These are phyloP conservation scores for Rhytidhysteron rufulum DNA, from an alignment of 2,329 filamentous ascomycete species.

Conservation along the genomic window DNA sequence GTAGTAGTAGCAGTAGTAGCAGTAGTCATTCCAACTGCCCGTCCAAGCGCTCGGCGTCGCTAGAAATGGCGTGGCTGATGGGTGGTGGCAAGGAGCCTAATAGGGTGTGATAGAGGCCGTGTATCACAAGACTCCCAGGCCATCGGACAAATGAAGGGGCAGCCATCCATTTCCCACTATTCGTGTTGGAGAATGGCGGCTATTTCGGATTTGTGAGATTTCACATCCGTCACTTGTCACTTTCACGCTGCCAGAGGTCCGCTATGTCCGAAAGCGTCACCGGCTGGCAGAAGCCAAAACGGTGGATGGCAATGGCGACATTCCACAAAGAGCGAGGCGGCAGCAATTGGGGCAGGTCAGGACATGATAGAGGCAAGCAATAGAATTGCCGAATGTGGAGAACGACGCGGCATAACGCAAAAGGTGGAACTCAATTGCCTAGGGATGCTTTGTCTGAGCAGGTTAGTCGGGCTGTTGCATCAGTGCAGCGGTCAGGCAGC, in stretches of 20 bases:
- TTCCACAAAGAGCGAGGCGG: background rate
- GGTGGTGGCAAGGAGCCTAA: slow-evolving; percentile 13
- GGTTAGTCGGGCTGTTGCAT: background rate
- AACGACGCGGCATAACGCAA: slow-evolving; percentile 6
- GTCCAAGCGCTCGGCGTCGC: slow-evolving; percentile 17
- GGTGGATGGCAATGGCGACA: background rate
- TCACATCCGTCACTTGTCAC: too few species aligned
- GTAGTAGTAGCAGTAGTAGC: too few species aligned
- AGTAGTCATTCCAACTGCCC: too few species aligned
- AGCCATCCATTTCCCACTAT: too few species aligned
- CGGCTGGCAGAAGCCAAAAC: background rate
- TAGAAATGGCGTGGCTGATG: slow-evolving; percentile 27
- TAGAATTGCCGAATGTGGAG: slow-evolving; percentile 19
- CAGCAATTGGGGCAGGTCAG: slow-evolving; percentile 1
- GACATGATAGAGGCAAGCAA: background rate
- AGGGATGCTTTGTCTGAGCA: slow-evolving; percentile 9
- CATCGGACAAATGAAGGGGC: slow-evolving; percentile 14
- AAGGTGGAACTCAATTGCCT: slow-evolving; percentile 14
- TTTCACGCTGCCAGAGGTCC: background rate
- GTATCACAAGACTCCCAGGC: slow-evolving; percentile 29
- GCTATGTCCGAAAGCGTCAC: background rate
- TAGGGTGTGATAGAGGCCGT: slow-evolving; percentile 13
- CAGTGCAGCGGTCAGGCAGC: slow-evolving; percentile 19
- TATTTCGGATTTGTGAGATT: slow-evolving; percentile 20
- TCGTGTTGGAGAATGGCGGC: slow-evolving; percentile 20